A percentile compares a stretch with the other conserved stretches of the same genome.
phyloP scores from a whole-genome alignment of 495 filamentous ascomycete genomes.

The Penicillium samsonianum region DNA sequence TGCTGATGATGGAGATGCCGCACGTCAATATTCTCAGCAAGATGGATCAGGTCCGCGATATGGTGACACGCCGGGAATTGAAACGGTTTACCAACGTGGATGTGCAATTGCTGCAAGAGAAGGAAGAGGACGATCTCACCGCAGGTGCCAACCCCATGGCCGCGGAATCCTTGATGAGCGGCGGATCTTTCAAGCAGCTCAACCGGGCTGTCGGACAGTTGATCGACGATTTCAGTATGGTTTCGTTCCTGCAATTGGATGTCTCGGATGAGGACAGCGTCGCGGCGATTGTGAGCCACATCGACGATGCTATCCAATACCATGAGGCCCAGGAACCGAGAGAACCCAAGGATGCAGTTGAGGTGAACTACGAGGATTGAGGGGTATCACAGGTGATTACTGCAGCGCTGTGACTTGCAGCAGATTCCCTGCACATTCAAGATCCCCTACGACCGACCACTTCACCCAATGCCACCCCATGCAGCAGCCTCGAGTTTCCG shows the following conservation, averaged over 20 bases:
- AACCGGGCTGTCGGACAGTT: slow-evolving; percentile 84
- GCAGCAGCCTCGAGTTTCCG: slow-evolving; percentile 4
- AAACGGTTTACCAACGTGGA: slow-evolving; percentile 88
- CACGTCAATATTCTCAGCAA: slow-evolving; percentile 94
- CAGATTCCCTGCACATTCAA: not conserved
- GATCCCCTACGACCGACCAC: not conserved
- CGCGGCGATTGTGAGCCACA: slow-evolving; percentile 86
- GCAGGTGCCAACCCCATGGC: slow-evolving; percentile 54
- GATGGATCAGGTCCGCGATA: slow-evolving; percentile 92
- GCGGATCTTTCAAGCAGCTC: slow-evolving; percentile 71
- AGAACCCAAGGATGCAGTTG: slow-evolving; percentile 77
- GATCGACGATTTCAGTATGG: slow-evolving; percentile 97
- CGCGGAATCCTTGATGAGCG: slow-evolving; percentile 70
- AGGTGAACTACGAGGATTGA: slow-evolving; percentile 63
- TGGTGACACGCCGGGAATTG: slow-evolving; percentile 76
- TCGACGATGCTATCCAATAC: slow-evolving; percentile 94
- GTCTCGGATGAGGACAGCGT: slow-evolving; percentile 94
- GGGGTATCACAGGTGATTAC: not conserved
- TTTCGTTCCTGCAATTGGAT: slow-evolving; percentile 87
- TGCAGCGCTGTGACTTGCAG: slow-evolving; percentile 1
- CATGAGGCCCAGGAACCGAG: slow-evolving; percentile 94
- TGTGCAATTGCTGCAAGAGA: slow-evolving; percentile 71
- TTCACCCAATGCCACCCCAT: not conserved
- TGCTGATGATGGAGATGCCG: slow-evolving; percentile 96
- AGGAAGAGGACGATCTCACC: slow-evolving; percentile 46